A percentile compares a stretch with the other conserved stretches of the same genome.
Conservation (phyloP, 768 basidiomycete genomes). For the Lactarius akahatsu region DNA sequence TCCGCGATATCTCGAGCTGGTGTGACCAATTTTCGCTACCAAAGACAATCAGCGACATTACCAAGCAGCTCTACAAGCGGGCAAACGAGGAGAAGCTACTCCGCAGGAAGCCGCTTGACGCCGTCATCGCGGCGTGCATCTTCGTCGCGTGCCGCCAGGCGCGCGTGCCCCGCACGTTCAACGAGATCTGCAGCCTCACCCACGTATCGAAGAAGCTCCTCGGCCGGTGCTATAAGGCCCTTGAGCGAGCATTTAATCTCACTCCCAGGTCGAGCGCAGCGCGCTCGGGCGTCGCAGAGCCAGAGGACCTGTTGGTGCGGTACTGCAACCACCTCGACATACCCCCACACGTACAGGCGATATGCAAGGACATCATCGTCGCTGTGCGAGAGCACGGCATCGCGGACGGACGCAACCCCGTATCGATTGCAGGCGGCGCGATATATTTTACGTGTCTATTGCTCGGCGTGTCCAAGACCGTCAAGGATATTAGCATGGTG, state of each 20-base stretch:
- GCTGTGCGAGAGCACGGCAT: conserved; percentile 80
- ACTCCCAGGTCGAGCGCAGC: conserved; percentile 69
- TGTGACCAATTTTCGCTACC: conserved; percentile 95
- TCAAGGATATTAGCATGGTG: conserved; percentile 84
- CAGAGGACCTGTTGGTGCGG: conserved; percentile 84
- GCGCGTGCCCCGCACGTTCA: conserved; percentile 90
- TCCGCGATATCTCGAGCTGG: conserved; percentile 89
- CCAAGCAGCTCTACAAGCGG: conserved; percentile 96
- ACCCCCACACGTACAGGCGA: conserved; percentile 76
- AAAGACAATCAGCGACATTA: conserved; percentile 91
- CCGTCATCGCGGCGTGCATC: conserved; percentile 95
- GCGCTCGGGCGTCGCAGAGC: conserved; percentile 49
- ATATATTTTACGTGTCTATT: conserved; percentile 91
- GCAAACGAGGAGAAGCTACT: conserved; percentile 96
- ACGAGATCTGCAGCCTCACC: conserved; percentile 91
- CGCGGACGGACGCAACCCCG: conserved; percentile 90
- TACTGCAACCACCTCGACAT: conserved; percentile 93
- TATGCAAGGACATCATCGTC: conserved; percentile 79
- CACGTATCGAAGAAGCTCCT: conserved; percentile 93
- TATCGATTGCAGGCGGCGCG: conserved; percentile 98
- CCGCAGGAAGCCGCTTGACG: conserved; percentile 87
- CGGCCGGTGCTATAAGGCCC: conserved; percentile 88
- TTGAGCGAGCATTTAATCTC: conserved; percentile 87
- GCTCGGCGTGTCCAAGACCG: conserved; percentile 69
- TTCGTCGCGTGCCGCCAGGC: conserved; percentile 96